A percentile compares a stretch with the other conserved stretches of the same genome.
Conservation (phyloP, 345 rosid genomes). For the Eucalyptus pauciflora region DNA sequence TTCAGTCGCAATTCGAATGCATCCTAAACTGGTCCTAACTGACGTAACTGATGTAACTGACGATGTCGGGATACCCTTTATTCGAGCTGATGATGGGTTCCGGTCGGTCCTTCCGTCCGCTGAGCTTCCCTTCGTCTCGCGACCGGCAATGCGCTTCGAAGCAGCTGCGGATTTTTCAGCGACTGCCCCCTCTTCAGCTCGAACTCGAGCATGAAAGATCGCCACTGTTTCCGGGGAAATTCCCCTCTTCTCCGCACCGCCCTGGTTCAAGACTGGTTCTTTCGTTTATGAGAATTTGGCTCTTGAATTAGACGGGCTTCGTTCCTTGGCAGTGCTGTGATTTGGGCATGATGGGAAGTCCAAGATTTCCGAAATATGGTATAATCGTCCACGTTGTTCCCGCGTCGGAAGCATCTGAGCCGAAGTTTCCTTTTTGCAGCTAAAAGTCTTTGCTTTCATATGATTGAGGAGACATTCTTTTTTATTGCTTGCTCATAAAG, state of each 20-base stretch:
- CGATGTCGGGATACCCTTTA: neutral
- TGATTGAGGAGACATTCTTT: neutral
- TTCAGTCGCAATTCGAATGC: neutral
- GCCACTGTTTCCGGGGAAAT: neutral
- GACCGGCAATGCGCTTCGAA: neutral
- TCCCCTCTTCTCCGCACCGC: neutral
- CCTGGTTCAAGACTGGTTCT: neutral
- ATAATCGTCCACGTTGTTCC: neutral
- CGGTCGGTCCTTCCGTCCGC: neutral
- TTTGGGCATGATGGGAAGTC: neutral
- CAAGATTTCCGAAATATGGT: neutral
- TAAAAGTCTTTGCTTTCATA: neutral
- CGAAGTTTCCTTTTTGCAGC: neutral
- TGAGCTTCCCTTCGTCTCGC: neutral
- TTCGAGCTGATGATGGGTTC: neutral
- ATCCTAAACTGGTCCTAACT: neutral
- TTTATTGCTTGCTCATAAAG: neutral
- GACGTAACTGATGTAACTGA: neutral
- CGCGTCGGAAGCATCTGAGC: neutral
- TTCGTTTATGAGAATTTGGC: neutral
- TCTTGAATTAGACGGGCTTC: neutral
- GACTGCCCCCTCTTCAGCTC: neutral
- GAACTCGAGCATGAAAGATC: neutral
- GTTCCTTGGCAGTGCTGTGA: neutral
- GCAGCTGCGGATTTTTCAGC: neutral